Evolutionary conservation across 2,329 filamentous ascomycete species (phyloP).

Genomic region (Verruconis gallopava): DNA sequence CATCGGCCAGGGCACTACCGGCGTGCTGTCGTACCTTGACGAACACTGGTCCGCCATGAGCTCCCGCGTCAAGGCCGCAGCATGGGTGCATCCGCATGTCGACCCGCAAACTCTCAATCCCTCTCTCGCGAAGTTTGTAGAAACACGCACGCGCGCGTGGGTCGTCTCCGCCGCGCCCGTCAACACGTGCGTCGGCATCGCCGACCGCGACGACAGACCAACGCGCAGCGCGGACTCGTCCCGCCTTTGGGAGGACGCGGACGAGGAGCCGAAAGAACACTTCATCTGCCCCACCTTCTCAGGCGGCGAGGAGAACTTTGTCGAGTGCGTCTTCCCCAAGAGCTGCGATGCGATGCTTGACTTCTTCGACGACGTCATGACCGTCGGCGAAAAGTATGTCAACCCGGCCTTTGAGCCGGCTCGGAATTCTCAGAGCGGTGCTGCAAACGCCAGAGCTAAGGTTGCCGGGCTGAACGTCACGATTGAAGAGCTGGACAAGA

Average conservation of each 20-base stretch:
- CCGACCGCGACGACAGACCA: conserved; percentile 8
- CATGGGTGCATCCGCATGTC: conserved; percentile 17
- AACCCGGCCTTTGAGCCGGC: conserved; percentile 18
- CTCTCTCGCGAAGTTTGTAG: conserved; percentile 19
- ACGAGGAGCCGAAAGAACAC: conserved; percentile 13
- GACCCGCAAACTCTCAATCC: conserved; percentile 13
- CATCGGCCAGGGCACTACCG: conserved; percentile 52
- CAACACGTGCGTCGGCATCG: conserved; percentile 17
- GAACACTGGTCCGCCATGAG: conserved; percentile 23
- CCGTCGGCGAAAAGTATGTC: conserved; percentile 24
- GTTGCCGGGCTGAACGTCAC: conserved; percentile 22
- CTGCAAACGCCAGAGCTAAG: conserved; percentile 11
- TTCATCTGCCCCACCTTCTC: conserved; percentile 52
- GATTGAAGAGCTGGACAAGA: conserved; percentile 19
- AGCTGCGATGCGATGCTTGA: conserved; percentile 42
- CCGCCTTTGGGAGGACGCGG: background rate
- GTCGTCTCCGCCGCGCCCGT: conserved; percentile 15
- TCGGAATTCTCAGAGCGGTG: background rate
- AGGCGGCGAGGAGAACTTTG: conserved; percentile 45
- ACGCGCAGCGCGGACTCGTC: background rate
- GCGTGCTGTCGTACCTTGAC: conserved; percentile 46
- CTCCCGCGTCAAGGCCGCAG: conserved; percentile 17
- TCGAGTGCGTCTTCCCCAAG: conserved; percentile 49
- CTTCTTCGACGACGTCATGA: conserved; percentile 48
- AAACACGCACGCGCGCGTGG: conserved; percentile 22